Evolutionary conservation across 129 eudicot species (phyloP), one percentile per base, ranked within the genome.

Genomic region (Sambucus nigra): DNA sequence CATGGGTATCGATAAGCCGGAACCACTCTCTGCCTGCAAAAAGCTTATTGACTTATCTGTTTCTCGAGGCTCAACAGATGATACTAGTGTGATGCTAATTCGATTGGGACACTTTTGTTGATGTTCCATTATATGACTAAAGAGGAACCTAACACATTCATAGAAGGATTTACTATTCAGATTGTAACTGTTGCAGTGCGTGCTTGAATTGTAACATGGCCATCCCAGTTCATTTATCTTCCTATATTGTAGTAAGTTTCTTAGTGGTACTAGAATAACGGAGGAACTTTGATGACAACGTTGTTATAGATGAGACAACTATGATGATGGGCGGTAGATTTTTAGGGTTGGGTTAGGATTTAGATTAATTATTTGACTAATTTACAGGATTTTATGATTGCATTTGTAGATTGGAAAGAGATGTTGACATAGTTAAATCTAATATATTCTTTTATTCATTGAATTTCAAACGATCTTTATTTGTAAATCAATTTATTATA

Each of bases 21-120:
- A 74, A 19, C 69, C 71, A 0, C 50, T 77, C 22, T 61, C 70
- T 0, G 94, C 82, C 12, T 92, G 96, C 66, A 92, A 70, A 72
- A 80, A 80, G 70, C 85, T 92, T 0, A 81, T 67, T 2, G 96
- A 82, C 5, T 62, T 92, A 44, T 74, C 99, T 25, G 76, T 57
- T 65, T 74, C 92, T 0, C 68, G 99, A 50, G 99, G 99, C 17
- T 86, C 99, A 0, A 26, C 47, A 45, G 99, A 86, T 71, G 99
- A 92, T 27, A 66, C 74, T 10, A 92, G 92, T 64, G 95, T 91
- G 44, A 82, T 91, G 94, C 61, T 91, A 25, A 56, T 91, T 60
- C 80, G 61, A 9, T 60, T 91, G 76, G 76, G 72, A 47, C 70
- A 63, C 23, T 91, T 81, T 57, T 70, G 70, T 51, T 67, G 66